These are phyloP conservation scores for Hypholoma fasciculare DNA, from an alignment of 768 basidiomycete genomes.

Conservation along the genomic window DNA sequence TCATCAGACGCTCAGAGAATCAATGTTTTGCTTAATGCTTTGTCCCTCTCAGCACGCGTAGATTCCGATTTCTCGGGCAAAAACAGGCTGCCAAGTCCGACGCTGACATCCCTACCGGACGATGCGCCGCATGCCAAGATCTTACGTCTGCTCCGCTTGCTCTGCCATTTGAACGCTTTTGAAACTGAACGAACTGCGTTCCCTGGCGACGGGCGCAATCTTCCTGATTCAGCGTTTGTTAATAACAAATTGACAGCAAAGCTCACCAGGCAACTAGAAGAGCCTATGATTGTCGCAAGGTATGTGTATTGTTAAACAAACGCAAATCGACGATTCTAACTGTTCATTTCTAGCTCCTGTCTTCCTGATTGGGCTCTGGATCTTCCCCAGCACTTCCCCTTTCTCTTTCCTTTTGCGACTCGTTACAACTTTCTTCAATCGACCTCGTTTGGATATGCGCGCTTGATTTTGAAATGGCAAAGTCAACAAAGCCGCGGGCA, in stretches of 20 bases:
- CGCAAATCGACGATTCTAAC: background rate
- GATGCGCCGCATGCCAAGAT: constrained; percentile 89
- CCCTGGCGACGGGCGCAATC: constrained; percentile 50
- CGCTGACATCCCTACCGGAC: constrained; percentile 78
- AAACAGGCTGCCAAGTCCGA: constrained; percentile 63
- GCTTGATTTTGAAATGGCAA: constrained; percentile 94
- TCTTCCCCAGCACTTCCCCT: constrained; percentile 94
- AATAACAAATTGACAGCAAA: constrained; percentile 99
- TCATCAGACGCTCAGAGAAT: background rate
- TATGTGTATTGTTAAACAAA: constrained; percentile 30
- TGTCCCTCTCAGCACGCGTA: constrained; percentile 29
- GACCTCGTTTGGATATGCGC: constrained; percentile 96
- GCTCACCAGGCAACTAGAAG: constrained; percentile 94
- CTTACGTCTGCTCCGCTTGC: constrained; percentile 81
- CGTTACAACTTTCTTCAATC: constrained; percentile 97
- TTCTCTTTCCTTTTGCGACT: constrained; percentile 98
- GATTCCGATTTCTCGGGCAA: constrained; percentile 46
- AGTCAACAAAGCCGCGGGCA: constrained; percentile 81
- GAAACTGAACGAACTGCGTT: constrained; percentile 62
- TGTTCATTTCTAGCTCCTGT: constrained; percentile 58
- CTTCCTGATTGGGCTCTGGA: constrained; percentile 97
- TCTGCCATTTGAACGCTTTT: constrained; percentile 80
- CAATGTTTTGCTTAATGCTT: background rate
- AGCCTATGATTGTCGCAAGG: constrained; percentile 99
- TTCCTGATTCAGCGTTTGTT: constrained; percentile 85